A percentile compares a stretch with the other conserved stretches of the same genome.
Evolutionary conservation across 2,329 filamentous ascomycete species (phyloP).

Genomic region (Huntiella bhutanensis): DNA sequence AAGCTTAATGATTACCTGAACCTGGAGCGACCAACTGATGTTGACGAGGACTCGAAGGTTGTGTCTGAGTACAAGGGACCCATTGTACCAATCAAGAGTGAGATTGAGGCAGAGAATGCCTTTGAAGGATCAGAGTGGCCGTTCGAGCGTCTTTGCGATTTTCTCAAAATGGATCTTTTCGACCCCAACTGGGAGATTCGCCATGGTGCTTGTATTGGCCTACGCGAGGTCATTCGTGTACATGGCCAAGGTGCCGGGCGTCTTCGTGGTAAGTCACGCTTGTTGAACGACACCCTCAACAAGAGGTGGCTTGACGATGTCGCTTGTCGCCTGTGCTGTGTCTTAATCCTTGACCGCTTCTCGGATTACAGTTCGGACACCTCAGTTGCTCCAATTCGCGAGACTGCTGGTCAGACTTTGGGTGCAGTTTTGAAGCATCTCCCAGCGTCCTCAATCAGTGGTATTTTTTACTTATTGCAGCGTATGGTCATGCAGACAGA

Average conservation of each 20-base stretch:
- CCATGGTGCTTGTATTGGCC: conserved; percentile 86
- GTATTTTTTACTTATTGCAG: conserved; percentile 68
- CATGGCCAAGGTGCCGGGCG: conserved; percentile 81
- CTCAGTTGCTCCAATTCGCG: conserved; percentile 85
- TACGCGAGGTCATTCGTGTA: conserved; percentile 79
- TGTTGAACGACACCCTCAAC: conserved; percentile 64
- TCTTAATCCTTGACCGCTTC: conserved; percentile 93
- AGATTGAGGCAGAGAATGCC: conserved; percentile 60
- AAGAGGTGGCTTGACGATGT: conserved; percentile 81
- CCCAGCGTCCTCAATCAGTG: conserved; percentile 57
- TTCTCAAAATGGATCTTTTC: conserved; percentile 83
- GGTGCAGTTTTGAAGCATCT: conserved; percentile 78
- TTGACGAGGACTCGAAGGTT: conserved; percentile 80
- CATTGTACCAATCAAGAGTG: conserved; percentile 61
- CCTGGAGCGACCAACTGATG: conserved; percentile 55
- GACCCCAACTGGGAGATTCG: conserved; percentile 88
- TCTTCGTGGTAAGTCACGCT: conserved; percentile 44
- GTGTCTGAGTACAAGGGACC: conserved; percentile 91
- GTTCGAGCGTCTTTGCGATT: conserved; percentile 82
- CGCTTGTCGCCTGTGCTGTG: conserved; percentile 83
- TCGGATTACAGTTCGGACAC: conserved; percentile 97
- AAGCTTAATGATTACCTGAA: conserved; percentile 74
- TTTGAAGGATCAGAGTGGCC: conserved; percentile 78
- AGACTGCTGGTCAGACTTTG: conserved; percentile 85
- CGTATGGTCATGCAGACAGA: conserved; percentile 85